phyloP scores from a whole-genome alignment of 192 early-diverging fungal species.

The Spinellus fusiger region DNA sequence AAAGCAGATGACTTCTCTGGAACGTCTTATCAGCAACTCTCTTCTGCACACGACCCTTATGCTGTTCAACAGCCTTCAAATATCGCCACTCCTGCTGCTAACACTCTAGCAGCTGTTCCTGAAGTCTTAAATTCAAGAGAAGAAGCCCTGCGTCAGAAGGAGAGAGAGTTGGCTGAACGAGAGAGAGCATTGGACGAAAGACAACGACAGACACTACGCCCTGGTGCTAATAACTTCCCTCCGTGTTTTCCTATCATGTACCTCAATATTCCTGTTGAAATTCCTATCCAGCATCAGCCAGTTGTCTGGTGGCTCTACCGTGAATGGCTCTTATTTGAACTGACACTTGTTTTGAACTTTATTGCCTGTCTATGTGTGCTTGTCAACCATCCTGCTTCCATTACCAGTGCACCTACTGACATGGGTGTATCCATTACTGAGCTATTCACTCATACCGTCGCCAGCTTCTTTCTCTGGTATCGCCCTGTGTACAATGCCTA shows the following conservation, averaged over 20 bases:
- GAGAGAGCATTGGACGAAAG: slow-evolving; percentile 63
- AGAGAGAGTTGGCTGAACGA: slow-evolving; percentile 69
- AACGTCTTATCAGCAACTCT: slow-evolving; percentile 20
- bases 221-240: slow-evolving; percentile 65
- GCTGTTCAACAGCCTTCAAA: neutral
- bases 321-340: slow-evolving; percentile 68
- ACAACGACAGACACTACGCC: slow-evolving; percentile 59
- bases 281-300: slow-evolving; percentile 57
- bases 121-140: slow-evolving; percentile 61
- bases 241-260: slow-evolving; percentile 81
- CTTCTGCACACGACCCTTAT: slow-evolving; percentile 17
- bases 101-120: slow-evolving; percentile 6
- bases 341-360: slow-evolving; percentile 70
- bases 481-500: slow-evolving; percentile 84
- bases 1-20: slow-evolving; percentile 16
- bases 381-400: slow-evolving; percentile 53
- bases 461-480: slow-evolving; percentile 85
- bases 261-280: slow-evolving; percentile 69
- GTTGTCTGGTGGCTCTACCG: slow-evolving; percentile 65
- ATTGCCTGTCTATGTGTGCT: slow-evolving; percentile 71
- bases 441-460: slow-evolving; percentile 67
- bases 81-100: neutral
- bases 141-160: slow-evolving; percentile 64
- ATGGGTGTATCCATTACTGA: slow-evolving; percentile 73
- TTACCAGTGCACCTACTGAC: slow-evolving; percentile 66